These are phyloP conservation scores for Cyberlindnera sargentensis DNA, from an alignment of 805 yeast genomes.

Conservation along the genomic window DNA sequence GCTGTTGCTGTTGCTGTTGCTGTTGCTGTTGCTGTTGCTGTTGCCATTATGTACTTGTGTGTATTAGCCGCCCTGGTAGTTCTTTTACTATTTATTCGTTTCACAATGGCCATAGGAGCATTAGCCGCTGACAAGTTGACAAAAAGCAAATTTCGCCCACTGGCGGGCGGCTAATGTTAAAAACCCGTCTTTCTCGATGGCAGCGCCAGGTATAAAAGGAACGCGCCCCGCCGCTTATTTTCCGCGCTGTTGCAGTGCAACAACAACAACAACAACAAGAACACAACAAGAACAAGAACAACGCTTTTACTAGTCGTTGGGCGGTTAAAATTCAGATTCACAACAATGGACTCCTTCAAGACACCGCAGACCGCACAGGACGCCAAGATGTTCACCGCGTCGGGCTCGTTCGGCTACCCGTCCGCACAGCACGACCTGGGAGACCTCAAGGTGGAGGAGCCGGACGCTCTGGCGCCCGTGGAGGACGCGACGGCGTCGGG, in stretches of 20 bases:
- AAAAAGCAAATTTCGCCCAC: too few relatives aligned
- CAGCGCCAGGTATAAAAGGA: conserved; percentile 8
- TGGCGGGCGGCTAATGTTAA: too few relatives aligned
- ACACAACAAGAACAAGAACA: too few relatives aligned
- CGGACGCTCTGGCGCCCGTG: conserved; percentile 4
- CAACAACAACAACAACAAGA: too few relatives aligned
- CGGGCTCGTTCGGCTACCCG: conserved; percentile 24
- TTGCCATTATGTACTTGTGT: too few relatives aligned
- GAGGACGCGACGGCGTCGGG: conserved; percentile 73
- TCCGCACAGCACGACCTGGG: conserved; percentile 22
- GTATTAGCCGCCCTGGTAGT: too few relatives aligned
- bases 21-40: not conserved
- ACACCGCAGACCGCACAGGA: conserved; percentile 25
- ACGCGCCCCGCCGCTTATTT: conserved; percentile 9
- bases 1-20: too few relatives aligned
- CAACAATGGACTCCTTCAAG: conserved; percentile 22
- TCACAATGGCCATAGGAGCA: too few relatives aligned
- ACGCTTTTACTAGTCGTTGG: too few relatives aligned
- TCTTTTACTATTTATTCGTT: too few relatives aligned
- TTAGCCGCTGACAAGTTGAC: too few relatives aligned
- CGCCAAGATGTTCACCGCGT: conserved; percentile 23
- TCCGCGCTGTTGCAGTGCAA: not conserved
- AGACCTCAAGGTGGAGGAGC: conserved; percentile 15
- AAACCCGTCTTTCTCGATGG: not conserved
- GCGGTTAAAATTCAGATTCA: not conserved